A percentile compares a stretch with the other conserved stretches of the same genome.
Conservation (phyloP, 768 basidiomycete genomes). For the Termitomyces sp. region DNA sequence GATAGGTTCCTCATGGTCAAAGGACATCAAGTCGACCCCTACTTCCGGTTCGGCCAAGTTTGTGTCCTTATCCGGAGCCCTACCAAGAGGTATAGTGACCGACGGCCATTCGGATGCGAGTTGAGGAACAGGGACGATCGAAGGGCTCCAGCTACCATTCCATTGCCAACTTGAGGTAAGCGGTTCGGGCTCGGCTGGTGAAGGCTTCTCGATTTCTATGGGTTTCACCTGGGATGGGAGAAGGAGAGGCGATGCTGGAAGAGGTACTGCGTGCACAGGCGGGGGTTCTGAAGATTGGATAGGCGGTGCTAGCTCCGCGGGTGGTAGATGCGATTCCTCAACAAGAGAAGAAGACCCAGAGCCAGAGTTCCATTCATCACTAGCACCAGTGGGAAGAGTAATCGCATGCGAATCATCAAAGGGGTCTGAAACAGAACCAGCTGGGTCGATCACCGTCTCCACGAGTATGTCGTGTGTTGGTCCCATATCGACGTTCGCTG, state of each 20-base stretch:
- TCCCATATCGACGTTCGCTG: neutral
- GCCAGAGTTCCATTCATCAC: neutral
- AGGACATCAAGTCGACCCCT: neutral
- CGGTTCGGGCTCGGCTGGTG: neutral
- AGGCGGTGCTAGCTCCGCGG: neutral
- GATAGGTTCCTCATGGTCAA: neutral
- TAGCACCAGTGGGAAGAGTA: neutral
- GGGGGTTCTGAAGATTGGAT: neutral
- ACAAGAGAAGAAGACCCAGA: neutral
- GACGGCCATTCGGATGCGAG: neutral
- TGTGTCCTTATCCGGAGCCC: neutral
- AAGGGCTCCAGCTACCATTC: slow-evolving; percentile 12
- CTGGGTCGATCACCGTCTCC: neutral
- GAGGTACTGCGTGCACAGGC: neutral
- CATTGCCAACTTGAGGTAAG: slow-evolving; percentile 8
- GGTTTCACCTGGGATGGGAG: neutral
- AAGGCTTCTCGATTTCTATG: neutral
- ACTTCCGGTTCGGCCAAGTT: neutral
- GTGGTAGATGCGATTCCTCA: neutral
- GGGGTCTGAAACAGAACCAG: slow-evolving; percentile 3
- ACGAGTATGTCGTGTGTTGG: neutral
- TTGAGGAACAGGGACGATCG: neutral
- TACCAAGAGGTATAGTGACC: neutral
- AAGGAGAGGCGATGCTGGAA: neutral
- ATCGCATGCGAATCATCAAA: slow-evolving; percentile 12